Evolutionary conservation across 257 asterid species (phyloP), one percentile per base, ranked within the genome.

Genomic region (Thymus quinquecostatus): DNA sequence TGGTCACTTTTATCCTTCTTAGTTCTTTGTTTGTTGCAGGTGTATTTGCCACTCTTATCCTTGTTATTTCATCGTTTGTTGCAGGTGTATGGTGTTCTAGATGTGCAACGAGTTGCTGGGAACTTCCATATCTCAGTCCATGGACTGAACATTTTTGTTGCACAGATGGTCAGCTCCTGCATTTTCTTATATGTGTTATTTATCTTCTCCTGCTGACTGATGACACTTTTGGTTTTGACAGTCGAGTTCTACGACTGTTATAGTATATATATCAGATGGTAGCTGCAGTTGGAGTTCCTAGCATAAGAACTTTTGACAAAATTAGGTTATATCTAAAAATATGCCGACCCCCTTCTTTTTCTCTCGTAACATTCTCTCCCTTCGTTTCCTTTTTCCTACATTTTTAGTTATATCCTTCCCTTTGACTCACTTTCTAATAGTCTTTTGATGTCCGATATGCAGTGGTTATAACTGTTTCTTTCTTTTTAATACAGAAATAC

Each of bases 81-180:
- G 21, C 21, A 21, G 21, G 21, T 21, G 21, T 21, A 85, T 69
- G 99, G 99, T 71, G 87, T 87, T 80, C 75, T 95, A 81, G 98
- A 95, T 73, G 99, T 95, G 78, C 99, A 95, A 85, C 83, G 99
- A 73, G 99, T 95, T 79, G 98, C 99, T 57, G 99, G 98, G 79
- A 95, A 95, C 84, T 95, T 95, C 81, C 99, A 95, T 74, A 88
- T 95, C 66, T 95, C 99, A 56, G 97, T 95, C 69, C 98, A 95
- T 58, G 98, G 99, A 59, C 75, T 95, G 75, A 92, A 89, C 85
- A 84, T 92, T 76, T 88, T 89, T 76, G 97, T 95, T 58, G 99
- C 99, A 27, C 98, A 95, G 87, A 87, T 63, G 96, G 99, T 92
- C 56, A 83, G 92, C 72, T 71, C 82, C 80, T 72, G 68, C 77